Percentiles rank a stretch among this genome's conserved stretches.
Evolutionary conservation across 2,329 filamentous ascomycete species (phyloP).

Genomic region (Clarireedia paspali): DNA sequence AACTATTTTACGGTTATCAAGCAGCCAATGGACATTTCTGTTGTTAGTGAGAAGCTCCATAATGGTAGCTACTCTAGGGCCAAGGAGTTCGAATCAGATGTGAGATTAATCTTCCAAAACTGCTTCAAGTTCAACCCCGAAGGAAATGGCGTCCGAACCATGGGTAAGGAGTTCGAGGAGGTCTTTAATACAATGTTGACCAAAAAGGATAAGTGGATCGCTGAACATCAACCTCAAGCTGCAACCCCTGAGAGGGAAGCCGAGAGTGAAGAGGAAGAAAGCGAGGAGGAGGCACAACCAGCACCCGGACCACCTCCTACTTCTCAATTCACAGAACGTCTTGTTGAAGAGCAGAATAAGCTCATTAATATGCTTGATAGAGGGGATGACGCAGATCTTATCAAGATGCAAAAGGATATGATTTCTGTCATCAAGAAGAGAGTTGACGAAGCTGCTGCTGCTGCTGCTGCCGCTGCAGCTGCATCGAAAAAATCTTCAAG

Average conservation of each 20-base stretch:
- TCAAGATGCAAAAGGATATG: conserved; percentile 40
- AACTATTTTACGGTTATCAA: conserved; percentile 91
- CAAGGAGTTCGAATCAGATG: conserved; percentile 79
- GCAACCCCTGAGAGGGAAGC: conserved; percentile 59
- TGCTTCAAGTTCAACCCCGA: conserved; percentile 88
- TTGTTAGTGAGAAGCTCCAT: conserved; percentile 71
- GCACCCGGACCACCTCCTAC: conserved; percentile 29
- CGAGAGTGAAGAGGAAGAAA: conserved; percentile 53
- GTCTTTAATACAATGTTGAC: conserved; percentile 70
- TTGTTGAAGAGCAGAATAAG: conserved; percentile 48
- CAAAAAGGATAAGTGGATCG: conserved; percentile 74
- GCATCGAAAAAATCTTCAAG: conserved; percentile 31
- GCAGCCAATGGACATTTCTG: conserved; percentile 89
- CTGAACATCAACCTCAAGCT: conserved; percentile 59
- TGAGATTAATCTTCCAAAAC: conserved; percentile 78
- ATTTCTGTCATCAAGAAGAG: conserved; percentile 55
- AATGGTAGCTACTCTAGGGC: conserved; percentile 71
- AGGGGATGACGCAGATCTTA: conserved; percentile 39
- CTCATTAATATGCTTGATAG: conserved; percentile 47
- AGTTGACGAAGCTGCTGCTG: conserved; percentile 43
- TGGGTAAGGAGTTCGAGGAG: conserved; percentile 65
- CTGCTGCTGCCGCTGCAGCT: conserved; percentile 2
- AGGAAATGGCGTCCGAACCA: conserved; percentile 63
- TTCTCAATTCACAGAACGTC: conserved; percentile 35
- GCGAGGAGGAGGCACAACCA: conserved; percentile 37